These are phyloP conservation scores for Laguncularia racemosa DNA, from an alignment of 345 rosid species.

Conservation along the genomic window DNA sequence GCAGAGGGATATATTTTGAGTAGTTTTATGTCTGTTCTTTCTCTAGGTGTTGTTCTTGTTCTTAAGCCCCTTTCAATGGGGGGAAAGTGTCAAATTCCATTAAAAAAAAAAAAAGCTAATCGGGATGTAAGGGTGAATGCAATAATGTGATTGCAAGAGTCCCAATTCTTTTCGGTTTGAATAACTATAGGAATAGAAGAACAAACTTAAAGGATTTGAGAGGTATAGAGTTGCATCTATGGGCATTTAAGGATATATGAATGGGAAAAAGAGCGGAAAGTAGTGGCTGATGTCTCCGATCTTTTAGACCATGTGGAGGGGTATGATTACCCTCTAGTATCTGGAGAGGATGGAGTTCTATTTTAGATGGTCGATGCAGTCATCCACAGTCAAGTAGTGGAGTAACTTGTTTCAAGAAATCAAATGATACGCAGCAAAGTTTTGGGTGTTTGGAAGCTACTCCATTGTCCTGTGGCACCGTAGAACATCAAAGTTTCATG, in stretches of 20 bases:
- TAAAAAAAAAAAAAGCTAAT: too few species aligned
- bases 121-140: too few species aligned
- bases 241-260: constrained; percentile 22
- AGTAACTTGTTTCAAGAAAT: constrained; percentile 6
- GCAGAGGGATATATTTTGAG: too few species aligned
- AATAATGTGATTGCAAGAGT: too few species aligned
- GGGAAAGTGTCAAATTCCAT: too few species aligned
- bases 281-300: constrained; percentile 1
- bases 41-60: too few species aligned
- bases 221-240: too few species aligned
- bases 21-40: too few species aligned
- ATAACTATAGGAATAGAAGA: too few species aligned
- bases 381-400: constrained; percentile 2
- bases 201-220: too few species aligned
- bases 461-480: constrained; percentile 5
- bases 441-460: constrained; percentile 5
- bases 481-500: constrained; percentile 7
- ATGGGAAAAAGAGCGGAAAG: constrained; percentile 8
- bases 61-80: too few species aligned
- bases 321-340: neutral
- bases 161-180: too few species aligned
- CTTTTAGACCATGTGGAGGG: neutral
- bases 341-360: constrained; percentile 4
- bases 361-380: neutral
- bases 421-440: neutral